Base-by-base conservation (phyloP, 768 basidiomycete genomes). In the Xerocomus spinulosus region DNA sequence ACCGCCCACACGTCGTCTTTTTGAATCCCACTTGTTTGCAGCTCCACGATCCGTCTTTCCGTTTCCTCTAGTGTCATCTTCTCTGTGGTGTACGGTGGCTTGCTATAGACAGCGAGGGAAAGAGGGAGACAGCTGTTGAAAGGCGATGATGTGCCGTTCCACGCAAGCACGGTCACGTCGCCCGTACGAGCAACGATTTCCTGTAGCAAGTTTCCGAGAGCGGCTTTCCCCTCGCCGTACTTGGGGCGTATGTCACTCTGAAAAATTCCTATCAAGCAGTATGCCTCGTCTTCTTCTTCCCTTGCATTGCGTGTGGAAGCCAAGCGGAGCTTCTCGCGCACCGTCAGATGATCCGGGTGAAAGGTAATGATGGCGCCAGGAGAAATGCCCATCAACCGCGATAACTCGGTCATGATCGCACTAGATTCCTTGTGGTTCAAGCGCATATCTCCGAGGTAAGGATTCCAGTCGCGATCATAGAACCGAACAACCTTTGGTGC, bases 291-390 rank as follows among this genome's bases (percentile, higher is more conserved):
- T 9, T 34, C 59, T 0, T 44, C 47, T 2, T 37, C 35, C 10
- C 45, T 61, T 18, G 59, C 61, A 30, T 58, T 49, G 23, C 59
- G 53, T 3, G 51, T 55, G 21, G 59, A 60, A 14, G 59, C 56
- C 12, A 61, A 42, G 21, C 37, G 53, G 39, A 60, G 51, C n/a
- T 60, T 60, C 28, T 52, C 38, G 5, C 30, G 28, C 18, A 49
- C 29, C 3, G 55, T 33, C 23, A 55, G 41, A 2, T 12, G 33
- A 3, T 55, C 52, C 1, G 59, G 59, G 14, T 13, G 38, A 28
- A 61, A 50, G 5, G 23, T 5, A 12, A 57, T 45, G 35, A 61
- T 48, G 13, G 54, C 46, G 3, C 21, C n/a, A 17, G 24, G n/a
- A 1, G 40, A 2, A 25, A 59, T 35, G 17, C 40, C 32, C 0